Evolutionary conservation across 192 early-diverging fungal genomes (phyloP).

Genomic region (Gigaspora rosea): DNA sequence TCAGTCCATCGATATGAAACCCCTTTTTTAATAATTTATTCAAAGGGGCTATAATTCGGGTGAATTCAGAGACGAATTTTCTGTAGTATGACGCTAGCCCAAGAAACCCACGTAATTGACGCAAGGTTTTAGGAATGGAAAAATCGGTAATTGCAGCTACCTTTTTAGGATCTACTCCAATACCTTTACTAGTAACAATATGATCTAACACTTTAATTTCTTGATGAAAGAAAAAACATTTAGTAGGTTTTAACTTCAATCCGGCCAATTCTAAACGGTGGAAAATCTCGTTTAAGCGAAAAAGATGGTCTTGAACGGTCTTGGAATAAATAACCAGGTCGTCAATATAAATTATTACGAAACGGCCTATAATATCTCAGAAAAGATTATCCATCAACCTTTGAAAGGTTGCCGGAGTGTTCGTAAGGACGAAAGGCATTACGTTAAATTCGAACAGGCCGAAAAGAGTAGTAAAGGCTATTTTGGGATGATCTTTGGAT

Average conservation of each 20-base stretch:
- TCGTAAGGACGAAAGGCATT: slow-evolving; percentile 35
- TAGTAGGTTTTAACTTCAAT: background rate
- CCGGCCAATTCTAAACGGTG: background rate
- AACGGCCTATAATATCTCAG: background rate
- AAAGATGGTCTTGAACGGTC: background rate
- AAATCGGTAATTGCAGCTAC: background rate
- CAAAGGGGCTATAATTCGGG: background rate
- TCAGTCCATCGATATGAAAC: background rate
- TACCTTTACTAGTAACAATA: background rate
- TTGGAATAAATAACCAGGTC: background rate
- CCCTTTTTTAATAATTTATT: background rate
- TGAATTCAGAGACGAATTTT: background rate
- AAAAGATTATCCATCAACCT: too few species aligned
- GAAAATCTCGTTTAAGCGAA: background rate
- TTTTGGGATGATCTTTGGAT: background rate
- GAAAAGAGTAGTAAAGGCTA: slow-evolving; percentile 24
- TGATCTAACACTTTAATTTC: background rate
- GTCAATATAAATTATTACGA: background rate
- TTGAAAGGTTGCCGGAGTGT: slow-evolving; percentile 20
- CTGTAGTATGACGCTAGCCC: background rate
- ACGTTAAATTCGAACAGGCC: slow-evolving; percentile 35
- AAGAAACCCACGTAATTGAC: background rate
- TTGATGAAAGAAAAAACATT: too few species aligned
- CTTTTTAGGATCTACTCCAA: background rate
- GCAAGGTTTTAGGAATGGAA: background rate